Conservation (phyloP, 2,329 filamentous ascomycete genomes). For the Leptosphaerulina australis region DNA sequence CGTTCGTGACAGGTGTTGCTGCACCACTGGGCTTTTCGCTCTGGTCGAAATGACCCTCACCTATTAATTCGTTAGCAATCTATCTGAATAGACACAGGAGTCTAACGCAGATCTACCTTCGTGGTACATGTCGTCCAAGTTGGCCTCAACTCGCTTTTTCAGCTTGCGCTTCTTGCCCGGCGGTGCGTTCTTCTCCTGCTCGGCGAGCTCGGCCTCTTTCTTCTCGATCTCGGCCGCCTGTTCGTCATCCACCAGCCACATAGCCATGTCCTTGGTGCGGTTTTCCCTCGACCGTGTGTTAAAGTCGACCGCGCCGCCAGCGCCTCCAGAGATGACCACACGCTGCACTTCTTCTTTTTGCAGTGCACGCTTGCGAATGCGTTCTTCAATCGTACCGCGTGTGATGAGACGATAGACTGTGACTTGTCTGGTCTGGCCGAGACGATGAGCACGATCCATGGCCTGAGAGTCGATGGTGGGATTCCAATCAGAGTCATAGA, state of each 20-base stretch:
- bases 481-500: conserved; percentile 99
- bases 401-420: conserved; percentile 98
- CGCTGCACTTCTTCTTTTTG: conserved; percentile 99
- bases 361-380: conserved; percentile 92
- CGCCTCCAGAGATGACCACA: conserved; percentile 90
- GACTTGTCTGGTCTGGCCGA: conserved; percentile 93
- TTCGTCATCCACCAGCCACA: conserved; percentile 98
- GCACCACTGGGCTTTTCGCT: conserved; percentile 83
- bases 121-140: conserved; percentile 96
- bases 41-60: conserved; percentile 96
- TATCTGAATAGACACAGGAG: background rate
- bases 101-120: conserved; percentile 74
- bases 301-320: conserved; percentile 87
- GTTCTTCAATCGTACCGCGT: conserved; percentile 94
- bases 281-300: conserved; percentile 91
- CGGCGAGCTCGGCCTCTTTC: conserved; percentile 83
- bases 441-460: conserved; percentile 97
- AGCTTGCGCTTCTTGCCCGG: conserved; percentile 64
- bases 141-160: conserved; percentile 64
- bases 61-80: conserved; percentile 58
- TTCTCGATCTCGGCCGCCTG: conserved; percentile 93
- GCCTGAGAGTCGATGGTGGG: conserved; percentile 98
- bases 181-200: conserved; percentile 61
- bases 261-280: conserved; percentile 94
- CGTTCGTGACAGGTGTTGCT: conserved; percentile 73